A percentile compares a stretch with the other conserved stretches of the same genome.
Evolutionary conservation across 768 basidiomycete species (phyloP).

Genomic region (Zangia roseola): DNA sequence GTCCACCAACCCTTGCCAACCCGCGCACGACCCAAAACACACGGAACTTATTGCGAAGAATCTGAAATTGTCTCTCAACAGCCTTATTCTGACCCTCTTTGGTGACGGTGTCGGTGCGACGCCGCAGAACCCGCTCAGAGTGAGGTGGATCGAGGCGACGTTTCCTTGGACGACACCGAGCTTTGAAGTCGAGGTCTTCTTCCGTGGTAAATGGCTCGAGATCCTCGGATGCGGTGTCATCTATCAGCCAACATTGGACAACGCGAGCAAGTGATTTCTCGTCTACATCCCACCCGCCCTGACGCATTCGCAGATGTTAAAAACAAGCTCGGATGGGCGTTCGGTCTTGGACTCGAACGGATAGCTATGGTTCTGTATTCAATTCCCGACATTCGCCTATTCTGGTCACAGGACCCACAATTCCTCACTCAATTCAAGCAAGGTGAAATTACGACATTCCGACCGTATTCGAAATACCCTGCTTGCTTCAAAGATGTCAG

Average conservation of each 20-base stretch:
- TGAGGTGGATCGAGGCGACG: slow-evolving; percentile 97
- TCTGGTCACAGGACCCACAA: slow-evolving; percentile 89
- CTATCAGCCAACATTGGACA: slow-evolving; percentile 82
- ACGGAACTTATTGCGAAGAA: slow-evolving; percentile 78
- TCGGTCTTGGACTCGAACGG: slow-evolving; percentile 94
- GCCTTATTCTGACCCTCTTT: slow-evolving; percentile 80
- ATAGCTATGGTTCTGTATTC: slow-evolving; percentile 97
- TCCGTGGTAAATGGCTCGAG: slow-evolving; percentile 95
- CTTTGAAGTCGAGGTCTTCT: slow-evolving; percentile 97
- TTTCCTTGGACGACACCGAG: slow-evolving; percentile 98
- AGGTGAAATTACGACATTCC: slow-evolving; percentile 78
- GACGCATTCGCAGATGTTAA: slow-evolving; percentile 52
- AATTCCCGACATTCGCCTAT: slow-evolving; percentile 96
- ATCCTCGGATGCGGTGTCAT: slow-evolving; percentile 94
- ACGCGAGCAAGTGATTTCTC: slow-evolving; percentile 61
- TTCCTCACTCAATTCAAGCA: slow-evolving; percentile 85
- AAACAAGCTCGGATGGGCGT: slow-evolving; percentile 94
- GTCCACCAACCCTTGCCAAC: slow-evolving; percentile 77
- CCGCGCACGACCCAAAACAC: slow-evolving; percentile 68
- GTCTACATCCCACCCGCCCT: slow-evolving; percentile 3
- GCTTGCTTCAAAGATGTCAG: slow-evolving; percentile 92
- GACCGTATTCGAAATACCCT: slow-evolving; percentile 91
- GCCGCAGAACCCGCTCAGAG: slow-evolving; percentile 69
- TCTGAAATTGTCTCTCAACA: slow-evolving; percentile 87
- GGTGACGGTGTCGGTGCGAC: slow-evolving; percentile 52